Base-by-base conservation (phyloP, 2,329 filamentous ascomycete genomes). In the Microsporum canis region DNA sequence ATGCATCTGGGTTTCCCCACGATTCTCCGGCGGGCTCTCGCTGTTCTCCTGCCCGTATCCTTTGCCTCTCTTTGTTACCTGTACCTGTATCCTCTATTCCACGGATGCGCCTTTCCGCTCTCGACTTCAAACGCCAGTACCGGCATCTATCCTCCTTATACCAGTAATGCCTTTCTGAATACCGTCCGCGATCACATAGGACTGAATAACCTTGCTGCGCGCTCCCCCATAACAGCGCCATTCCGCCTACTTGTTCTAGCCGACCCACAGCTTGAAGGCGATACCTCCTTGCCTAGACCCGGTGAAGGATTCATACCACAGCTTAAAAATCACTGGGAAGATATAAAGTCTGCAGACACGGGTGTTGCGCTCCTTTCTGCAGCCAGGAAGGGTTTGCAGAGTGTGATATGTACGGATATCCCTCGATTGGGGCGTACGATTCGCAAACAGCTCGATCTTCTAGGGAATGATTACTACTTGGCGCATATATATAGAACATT, bases 381-480 rank as follows among this genome's bases (percentile, higher is more conserved):
- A 27, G 51, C 72, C 29, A 64, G 59, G 36, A 62, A 64, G 5
- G 66, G 66, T 3, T 53, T 73, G 12, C 62, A 58, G 31, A 65
- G 63, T 8, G 62, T 89, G 38, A 78, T 80, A 65, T 78, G 83
- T 62, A 80, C 86, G 61, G 91, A 96, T 71, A 75, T 91, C 1
- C 85, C 84, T 5, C 81, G 83, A 66, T 79, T 85, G 17, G 66
- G 91, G 57, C 79, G 85, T 66, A 86, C 85, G 0, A 77, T 81
- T 58, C 83, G 89, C 65, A 99, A 99, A 76, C 82, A 83, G 17
- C 73, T 99, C 66, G 94, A 99, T 73, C 82, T 96, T 1, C 83
- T 91, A 69, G 94, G 94, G 3, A 99, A 99, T 74, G 94, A 99
- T 75, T 89, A 85, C 70, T 99, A 97, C 73, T 82, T 99, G 36